Percentiles rank a stretch among this genome's conserved stretches.
These are phyloP conservation scores for Yamadazyma epiphylla DNA, from an alignment of 1,139 yeast genomes.

Conservation along the genomic window DNA sequence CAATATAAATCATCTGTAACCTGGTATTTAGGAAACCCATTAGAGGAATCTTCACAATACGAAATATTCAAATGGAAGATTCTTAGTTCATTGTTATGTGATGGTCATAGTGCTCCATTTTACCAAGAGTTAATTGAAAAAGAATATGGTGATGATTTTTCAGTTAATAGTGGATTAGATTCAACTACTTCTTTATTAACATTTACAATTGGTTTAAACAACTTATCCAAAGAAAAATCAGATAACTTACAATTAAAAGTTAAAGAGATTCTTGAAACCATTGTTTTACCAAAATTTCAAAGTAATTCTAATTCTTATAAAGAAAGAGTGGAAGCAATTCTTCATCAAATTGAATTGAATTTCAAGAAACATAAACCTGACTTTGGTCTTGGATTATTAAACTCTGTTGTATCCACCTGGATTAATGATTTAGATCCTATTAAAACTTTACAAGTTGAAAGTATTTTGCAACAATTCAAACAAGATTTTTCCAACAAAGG, in stretches of 20 bases:
- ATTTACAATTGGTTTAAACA: conserved; percentile 84
- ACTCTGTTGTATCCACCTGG: conserved; percentile 78
- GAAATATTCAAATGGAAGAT: conserved; percentile 73
- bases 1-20: conserved; percentile 82
- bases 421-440: conserved; percentile 75
- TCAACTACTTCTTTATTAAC: conserved; percentile 74
- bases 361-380: conserved; percentile 87
- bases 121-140: conserved; percentile 81
- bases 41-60: conserved; percentile 48
- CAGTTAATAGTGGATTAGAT: conserved; percentile 87
- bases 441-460: conserved; percentile 61
- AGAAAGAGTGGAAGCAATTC: conserved; percentile 72
- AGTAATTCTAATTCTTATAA: conserved; percentile 47
- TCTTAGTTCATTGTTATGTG: conserved; percentile 68
- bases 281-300: conserved; percentile 39
- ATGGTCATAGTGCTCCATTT: conserved; percentile 90
- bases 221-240: conserved; percentile 52
- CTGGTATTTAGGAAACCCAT: conserved; percentile 80
- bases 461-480: conserved; percentile 55
- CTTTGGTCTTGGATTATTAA: conserved; percentile 79
- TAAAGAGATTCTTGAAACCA: conserved; percentile 30
- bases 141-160: conserved; percentile 80
- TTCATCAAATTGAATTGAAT: conserved; percentile 81
- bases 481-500: conserved; percentile 55
- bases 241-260: conserved; percentile 45